phyloP scores from a whole-genome alignment of 768 basidiomycete genomes.

The Tylopilus plumbeoviolaceoides region DNA sequence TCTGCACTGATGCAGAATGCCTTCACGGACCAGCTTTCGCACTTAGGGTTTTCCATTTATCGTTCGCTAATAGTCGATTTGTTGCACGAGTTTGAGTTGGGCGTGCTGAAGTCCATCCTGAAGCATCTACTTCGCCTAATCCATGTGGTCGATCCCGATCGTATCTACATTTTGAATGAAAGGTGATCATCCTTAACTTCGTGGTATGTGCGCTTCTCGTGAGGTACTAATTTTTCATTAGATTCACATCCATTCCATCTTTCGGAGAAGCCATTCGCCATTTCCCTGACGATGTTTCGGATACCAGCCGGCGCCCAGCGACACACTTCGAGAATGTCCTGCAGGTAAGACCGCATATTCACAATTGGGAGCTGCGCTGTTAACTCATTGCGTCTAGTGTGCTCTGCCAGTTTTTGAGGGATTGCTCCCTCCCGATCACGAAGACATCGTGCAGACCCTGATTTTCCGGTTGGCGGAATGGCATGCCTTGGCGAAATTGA shows the following conservation, averaged over 20 bases:
- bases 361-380: too few species aligned
- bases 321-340: conserved; percentile 11
- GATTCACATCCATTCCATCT: not conserved
- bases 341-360: conserved; percentile 3
- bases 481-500: conserved; percentile 8
- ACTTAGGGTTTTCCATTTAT: not conserved
- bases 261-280: conserved; percentile 26
- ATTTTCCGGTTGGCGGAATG: conserved; percentile 18
- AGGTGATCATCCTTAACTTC: not conserved
- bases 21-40: not conserved
- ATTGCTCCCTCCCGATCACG: conserved; percentile 27
- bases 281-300: conserved; percentile 34
- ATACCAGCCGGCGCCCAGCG: conserved; percentile 32
- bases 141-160: not conserved
- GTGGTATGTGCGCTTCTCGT: too few species aligned
- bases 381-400: too few species aligned
- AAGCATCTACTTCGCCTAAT: not conserved
- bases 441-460: conserved; percentile 20
- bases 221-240: not conserved
- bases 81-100: not conserved
- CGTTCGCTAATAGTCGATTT: not conserved
- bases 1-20: not conserved
- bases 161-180: not conserved
- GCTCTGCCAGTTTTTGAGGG: conserved; percentile 37
- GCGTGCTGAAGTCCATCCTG: not conserved